Base-by-base conservation (phyloP, 179 eudicot genomes). In the Camellia oleifera region DNA sequence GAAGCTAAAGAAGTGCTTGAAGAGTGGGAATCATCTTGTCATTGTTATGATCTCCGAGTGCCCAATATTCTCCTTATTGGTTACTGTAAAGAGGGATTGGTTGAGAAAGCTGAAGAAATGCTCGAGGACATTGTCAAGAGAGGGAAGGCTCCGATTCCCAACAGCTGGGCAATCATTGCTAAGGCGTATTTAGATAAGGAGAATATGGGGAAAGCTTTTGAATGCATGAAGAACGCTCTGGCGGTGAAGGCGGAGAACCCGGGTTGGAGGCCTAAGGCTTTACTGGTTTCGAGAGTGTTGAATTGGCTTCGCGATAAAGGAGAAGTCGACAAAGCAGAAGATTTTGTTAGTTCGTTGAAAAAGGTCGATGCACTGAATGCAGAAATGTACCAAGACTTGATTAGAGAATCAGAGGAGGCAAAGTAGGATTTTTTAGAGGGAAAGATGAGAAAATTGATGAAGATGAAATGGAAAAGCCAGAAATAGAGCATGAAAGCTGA, bases 11-110 rank as follows among this genome's bases (percentile, higher is more conserved):
- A 10, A 13, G 45, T 88, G 62, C 87, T 89, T 61, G 72, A 85
- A 76, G 89, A 88, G 69, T 91, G 94, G 94, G 88, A 88, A 40
- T 86, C 86, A 4, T 70, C 80, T 18, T 85, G 82, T 80, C 82
- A 71, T 3, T 71, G 68, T 56, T 91, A 87, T 64, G 94, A 91
- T 81, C 87, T 90, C 54, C 90, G 94, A 65, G 89, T 91, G 17
- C 88, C 89, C 23, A 91, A 89, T 74, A 72, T 79, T 13, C 82
- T 91, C 65, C 82, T 89, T 40, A 84, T 86, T 17, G 92, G 91
- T 46, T 91, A 86, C 57, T 81, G 86, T 17, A 82, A 82, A 62
- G 79, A 72, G 57, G 92, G 89, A 13, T 50, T 78, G 45, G 70
- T 87, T 1, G 90, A 87, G 73, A 82, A 87, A 81, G 88, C 90